These are phyloP conservation scores for Ophiobolus disseminans DNA, from an alignment of 2,329 filamentous ascomycete species.

Conservation along the genomic window DNA sequence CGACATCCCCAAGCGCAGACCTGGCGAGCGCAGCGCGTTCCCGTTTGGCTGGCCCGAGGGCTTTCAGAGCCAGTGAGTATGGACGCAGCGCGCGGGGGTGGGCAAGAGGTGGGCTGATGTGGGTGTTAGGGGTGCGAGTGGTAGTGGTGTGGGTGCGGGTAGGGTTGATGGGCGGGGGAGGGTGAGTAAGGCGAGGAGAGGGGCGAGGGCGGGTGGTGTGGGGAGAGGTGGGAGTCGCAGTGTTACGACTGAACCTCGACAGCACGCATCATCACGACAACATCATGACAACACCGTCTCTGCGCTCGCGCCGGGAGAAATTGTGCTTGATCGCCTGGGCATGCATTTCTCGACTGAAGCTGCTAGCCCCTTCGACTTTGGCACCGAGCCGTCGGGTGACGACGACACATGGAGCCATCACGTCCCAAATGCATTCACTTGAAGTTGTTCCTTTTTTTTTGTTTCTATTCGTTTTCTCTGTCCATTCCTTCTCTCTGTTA, in stretches of 20 bases:
- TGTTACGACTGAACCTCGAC: too few relatives aligned
- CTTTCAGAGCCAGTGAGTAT: constrained; percentile 16
- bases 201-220: constrained; percentile 5
- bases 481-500: neutral
- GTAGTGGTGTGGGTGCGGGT: constrained; percentile 2
- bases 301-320: neutral
- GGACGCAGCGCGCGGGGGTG: neutral
- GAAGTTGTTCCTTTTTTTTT: too few relatives aligned
- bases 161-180: neutral
- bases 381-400: too few relatives aligned
- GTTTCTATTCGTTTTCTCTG: too few relatives aligned
- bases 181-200: constrained; percentile 10
- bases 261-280: neutral
- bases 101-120: constrained; percentile 5
- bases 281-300: neutral
- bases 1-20: constrained; percentile 51
- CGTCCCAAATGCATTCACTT: too few relatives aligned
- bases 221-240: constrained; percentile 4
- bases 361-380: neutral
- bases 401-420: too few relatives aligned
- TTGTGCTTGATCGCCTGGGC: neutral
- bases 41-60: constrained; percentile 34
- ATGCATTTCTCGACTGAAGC: neutral
- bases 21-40: constrained; percentile 41
- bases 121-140: constrained; percentile 1